Conservation (phyloP, 495 filamentous ascomycete genomes). For the Neurospora sp. region DNA sequence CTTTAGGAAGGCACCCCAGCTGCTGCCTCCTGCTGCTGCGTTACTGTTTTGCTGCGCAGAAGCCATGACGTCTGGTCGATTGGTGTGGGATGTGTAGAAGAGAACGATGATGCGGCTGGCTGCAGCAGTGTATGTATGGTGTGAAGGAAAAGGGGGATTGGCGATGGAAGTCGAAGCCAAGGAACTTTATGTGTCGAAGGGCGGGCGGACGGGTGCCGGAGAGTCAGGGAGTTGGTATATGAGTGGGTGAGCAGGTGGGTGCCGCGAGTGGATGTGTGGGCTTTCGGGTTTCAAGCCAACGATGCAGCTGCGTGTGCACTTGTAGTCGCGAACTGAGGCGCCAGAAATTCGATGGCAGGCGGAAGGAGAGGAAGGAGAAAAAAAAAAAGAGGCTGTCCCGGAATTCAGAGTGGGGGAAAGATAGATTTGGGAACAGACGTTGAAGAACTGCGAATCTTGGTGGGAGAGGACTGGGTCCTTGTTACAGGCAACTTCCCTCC, state of each 20-base stretch:
- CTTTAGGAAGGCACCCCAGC: slow-evolving; percentile 45
- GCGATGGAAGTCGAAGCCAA: background rate
- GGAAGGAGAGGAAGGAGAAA: background rate
- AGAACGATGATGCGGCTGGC: background rate
- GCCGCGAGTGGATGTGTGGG: background rate
- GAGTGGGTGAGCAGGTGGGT: background rate
- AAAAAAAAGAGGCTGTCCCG: background rate
- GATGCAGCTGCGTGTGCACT: background rate
- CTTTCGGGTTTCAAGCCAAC: background rate
- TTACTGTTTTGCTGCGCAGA: slow-evolving; percentile 6
- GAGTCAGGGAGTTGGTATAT: background rate
- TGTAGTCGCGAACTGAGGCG: background rate
- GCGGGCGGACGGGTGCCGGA: background rate
- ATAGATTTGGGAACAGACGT: background rate
- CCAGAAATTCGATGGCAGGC: background rate
- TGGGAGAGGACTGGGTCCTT: background rate
- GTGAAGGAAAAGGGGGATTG: background rate
- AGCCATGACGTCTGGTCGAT: background rate
- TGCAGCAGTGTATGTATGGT: background rate
- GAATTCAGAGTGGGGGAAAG: background rate
- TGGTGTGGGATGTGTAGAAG: background rate
- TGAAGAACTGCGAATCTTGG: background rate
- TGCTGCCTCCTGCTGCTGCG: slow-evolving; percentile 28
- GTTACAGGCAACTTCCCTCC: background rate
- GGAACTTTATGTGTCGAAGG: background rate